A percentile compares a stretch with the other conserved stretches of the same genome.
These are phyloP conservation scores for Ormosia emarginata DNA, from an alignment of 306 rosid genomes.

Conservation along the genomic window DNA sequence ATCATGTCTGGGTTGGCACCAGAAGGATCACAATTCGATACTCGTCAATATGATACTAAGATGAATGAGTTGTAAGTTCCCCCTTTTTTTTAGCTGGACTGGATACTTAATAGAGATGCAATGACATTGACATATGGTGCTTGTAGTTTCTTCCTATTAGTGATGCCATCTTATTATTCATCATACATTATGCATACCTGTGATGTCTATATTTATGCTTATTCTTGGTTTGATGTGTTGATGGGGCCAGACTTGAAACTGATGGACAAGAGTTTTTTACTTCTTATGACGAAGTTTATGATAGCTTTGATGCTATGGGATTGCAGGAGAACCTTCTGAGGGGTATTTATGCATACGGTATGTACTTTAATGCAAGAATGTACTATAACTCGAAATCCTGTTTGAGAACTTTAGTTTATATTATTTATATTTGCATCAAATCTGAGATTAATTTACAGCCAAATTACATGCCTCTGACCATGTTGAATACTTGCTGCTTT, in stretches of 20 bases:
- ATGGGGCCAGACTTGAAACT: conserved; percentile 46
- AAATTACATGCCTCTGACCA: not conserved
- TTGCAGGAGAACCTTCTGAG: conserved; percentile 77
- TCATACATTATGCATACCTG: not conserved
- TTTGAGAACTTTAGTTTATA: not conserved
- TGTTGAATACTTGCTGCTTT: not conserved
- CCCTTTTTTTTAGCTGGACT: not conserved
- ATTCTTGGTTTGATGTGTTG: conserved; percentile 21
- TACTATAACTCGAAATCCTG: not conserved
- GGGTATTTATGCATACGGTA: conserved; percentile 79
- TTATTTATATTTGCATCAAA: not conserved
- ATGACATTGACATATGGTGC: not conserved
- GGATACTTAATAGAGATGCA: not conserved
- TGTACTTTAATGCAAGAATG: not conserved
- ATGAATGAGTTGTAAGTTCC: conserved; percentile 62
- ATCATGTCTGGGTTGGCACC: conserved; percentile 58
- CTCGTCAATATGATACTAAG: conserved; percentile 62
- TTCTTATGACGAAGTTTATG: conserved; percentile 67
- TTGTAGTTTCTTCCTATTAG: not conserved
- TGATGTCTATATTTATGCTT: not conserved
- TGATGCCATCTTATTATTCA: not conserved
- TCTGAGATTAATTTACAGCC: not conserved
- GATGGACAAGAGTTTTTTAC: conserved; percentile 66
- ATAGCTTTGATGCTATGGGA: conserved; percentile 64
- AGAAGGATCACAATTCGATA: conserved; percentile 64